Conservation (phyloP, 2,329 filamentous ascomycete genomes). For the Zymoseptoria ardabiliae region DNA sequence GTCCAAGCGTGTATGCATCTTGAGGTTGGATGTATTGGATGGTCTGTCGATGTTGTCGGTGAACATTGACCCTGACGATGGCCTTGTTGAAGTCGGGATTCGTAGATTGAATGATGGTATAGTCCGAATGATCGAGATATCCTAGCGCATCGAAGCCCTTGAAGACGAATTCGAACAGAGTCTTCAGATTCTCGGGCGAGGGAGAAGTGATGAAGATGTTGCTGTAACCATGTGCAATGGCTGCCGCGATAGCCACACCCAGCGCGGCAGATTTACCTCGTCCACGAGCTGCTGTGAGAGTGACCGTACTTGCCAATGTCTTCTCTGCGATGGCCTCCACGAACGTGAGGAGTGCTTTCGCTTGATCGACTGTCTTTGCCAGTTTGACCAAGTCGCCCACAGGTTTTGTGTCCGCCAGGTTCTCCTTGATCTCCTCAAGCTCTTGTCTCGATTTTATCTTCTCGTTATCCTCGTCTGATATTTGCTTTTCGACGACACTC, state of each 20-base stretch:
- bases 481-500: conserved; percentile 73
- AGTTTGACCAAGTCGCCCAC: conserved; percentile 77
- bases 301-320: conserved; percentile 86
- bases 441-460: conserved; percentile 64
- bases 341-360: conserved; percentile 92
- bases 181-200: conserved; percentile 97
- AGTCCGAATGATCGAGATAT: conserved; percentile 92
- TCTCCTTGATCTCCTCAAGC: conserved; percentile 80
- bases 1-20: conserved; percentile 87
- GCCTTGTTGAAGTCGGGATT: conserved; percentile 99
- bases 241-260: conserved; percentile 87
- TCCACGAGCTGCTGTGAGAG: conserved; percentile 86
- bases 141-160: conserved; percentile 93
- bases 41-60: conserved; percentile 89
- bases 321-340: conserved; percentile 96
- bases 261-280: conserved; percentile 95
- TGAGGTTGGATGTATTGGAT: conserved; percentile 98
- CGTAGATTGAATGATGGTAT: conserved; percentile 95
- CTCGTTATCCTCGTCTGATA: conserved; percentile 67
- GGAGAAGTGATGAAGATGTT: conserved; percentile 99
- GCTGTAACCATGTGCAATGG: conserved; percentile 92
- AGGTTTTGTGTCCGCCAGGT: conserved; percentile 74
- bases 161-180: conserved; percentile 95
- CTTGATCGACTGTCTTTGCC: conserved; percentile 87
- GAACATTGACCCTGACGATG: conserved; percentile 92